Evolutionary conservation across 768 basidiomycete species (phyloP).

Genomic region (Lentinula aciculospora): DNA sequence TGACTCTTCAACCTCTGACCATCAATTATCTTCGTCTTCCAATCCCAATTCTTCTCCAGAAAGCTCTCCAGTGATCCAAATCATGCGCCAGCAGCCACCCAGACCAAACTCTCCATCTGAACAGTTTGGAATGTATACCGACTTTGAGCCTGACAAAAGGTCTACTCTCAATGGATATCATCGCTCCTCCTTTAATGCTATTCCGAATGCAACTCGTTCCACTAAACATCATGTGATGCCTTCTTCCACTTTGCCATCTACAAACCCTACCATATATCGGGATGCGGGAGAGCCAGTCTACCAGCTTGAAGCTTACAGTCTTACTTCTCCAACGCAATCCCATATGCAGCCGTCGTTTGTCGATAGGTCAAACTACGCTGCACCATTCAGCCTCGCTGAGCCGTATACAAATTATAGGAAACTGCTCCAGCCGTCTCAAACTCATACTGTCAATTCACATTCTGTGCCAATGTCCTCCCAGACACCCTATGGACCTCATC

Average conservation of each 20-base stretch:
- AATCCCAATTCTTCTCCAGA: conserved; percentile 50
- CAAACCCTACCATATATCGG: conserved; percentile 28
- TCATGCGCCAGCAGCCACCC: neutral
- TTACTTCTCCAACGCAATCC: conserved; percentile 34
- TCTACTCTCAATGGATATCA: conserved; percentile 6
- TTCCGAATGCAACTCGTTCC: conserved; percentile 36
- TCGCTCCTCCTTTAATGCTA: conserved; percentile 30
- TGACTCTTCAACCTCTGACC: conserved; percentile 33
- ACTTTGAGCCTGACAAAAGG: neutral
- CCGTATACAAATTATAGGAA: conserved; percentile 22
- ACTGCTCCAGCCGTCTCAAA: neutral
- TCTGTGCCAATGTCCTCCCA: conserved; percentile 50
- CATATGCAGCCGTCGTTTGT: conserved; percentile 25
- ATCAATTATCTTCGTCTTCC: conserved; percentile 34
- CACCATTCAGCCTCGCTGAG: conserved; percentile 22
- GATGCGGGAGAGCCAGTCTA: conserved; percentile 21
- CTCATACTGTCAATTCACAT: neutral
- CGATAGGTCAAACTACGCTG: conserved; percentile 26
- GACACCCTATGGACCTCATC: conserved; percentile 70
- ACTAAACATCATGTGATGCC: conserved; percentile 16
- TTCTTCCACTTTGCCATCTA: conserved; percentile 25
- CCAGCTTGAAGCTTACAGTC: conserved; percentile 30
- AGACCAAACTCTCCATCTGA: neutral
- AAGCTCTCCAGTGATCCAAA: conserved; percentile 50
- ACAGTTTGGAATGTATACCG: conserved; percentile 1